Percentiles rank a stretch among this genome's conserved stretches.
phyloP scores from a whole-genome alignment of 2,329 filamentous ascomycete species.

The Dissoconium aciculare region DNA sequence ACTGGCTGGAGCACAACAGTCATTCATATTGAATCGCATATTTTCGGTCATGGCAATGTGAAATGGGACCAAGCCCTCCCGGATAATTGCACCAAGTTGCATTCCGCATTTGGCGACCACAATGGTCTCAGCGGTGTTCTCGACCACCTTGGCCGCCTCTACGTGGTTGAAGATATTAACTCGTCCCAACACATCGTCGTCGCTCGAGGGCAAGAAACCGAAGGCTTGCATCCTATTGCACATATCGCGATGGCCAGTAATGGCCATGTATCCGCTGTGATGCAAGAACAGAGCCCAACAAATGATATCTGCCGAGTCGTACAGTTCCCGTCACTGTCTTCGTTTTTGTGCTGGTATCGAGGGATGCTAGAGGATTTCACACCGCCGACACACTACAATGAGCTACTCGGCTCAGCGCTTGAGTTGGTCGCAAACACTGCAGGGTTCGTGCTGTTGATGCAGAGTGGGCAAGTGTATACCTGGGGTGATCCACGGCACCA shows the following conservation, averaged over 20 bases:
- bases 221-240: slow-evolving; percentile 12
- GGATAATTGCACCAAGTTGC: neutral
- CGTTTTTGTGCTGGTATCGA: slow-evolving; percentile 17
- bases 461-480: slow-evolving; percentile 25
- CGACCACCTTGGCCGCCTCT: slow-evolving; percentile 14
- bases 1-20: slow-evolving; percentile 22
- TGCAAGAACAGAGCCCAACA: slow-evolving; percentile 17
- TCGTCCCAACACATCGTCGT: slow-evolving; percentile 53
- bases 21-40: slow-evolving; percentile 5
- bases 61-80: slow-evolving; percentile 7
- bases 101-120: slow-evolving; percentile 24
- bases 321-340: slow-evolving; percentile 17
- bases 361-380: too few species aligned
- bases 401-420: slow-evolving; percentile 17
- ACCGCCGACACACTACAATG: too few species aligned
- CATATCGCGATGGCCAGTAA: slow-evolving; percentile 19
- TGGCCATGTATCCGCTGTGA: slow-evolving; percentile 17
- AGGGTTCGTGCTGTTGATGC: slow-evolving; percentile 26
- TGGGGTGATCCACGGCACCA: slow-evolving; percentile 46
- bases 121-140: slow-evolving; percentile 20
- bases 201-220: slow-evolving; percentile 24
- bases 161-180: slow-evolving; percentile 9
- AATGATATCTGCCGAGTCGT: slow-evolving; percentile 15
- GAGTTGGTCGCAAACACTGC: slow-evolving; percentile 25
- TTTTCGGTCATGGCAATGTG: slow-evolving; percentile 10